These are phyloP conservation scores for Xylaria grammica DNA, from an alignment of 495 filamentous ascomycete species.

Conservation along the genomic window DNA sequence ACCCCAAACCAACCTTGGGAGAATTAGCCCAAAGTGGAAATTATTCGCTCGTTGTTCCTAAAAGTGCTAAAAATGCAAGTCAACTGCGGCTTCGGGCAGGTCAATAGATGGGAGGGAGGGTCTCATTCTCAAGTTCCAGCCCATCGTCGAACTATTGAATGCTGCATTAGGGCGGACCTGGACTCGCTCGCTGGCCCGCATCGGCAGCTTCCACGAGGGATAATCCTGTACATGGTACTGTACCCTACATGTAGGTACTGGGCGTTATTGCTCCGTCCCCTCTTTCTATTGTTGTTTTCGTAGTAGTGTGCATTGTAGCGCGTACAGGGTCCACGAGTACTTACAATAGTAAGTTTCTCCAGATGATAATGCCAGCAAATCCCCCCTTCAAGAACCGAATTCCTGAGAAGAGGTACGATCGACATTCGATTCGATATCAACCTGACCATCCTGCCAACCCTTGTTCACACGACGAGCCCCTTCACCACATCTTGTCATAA, in stretches of 20 bases:
- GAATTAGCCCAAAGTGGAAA: conserved; percentile 18
- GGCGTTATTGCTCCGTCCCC: conserved; percentile 22
- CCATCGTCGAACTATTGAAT: conserved; percentile 26
- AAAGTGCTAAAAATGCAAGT: conserved; percentile 21
- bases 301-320: conserved; percentile 12
- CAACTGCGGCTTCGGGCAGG: conserved; percentile 22
- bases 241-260: neutral
- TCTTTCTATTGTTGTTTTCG: conserved; percentile 21
- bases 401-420: conserved; percentile 22
- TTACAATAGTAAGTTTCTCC: conserved; percentile 11
- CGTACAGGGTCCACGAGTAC: conserved; percentile 21
- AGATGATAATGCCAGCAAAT: conserved; percentile 27
- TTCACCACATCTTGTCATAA: conserved; percentile 6
- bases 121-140: conserved; percentile 23
- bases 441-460: conserved; percentile 15
- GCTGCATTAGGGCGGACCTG: conserved; percentile 27
- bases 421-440: conserved; percentile 23
- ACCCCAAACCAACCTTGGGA: neutral
- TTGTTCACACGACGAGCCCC: neutral
- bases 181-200: conserved; percentile 24
- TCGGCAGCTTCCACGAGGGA: conserved; percentile 26
- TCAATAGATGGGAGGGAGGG: conserved; percentile 19
- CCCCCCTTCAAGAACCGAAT: conserved; percentile 4
- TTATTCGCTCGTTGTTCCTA: conserved; percentile 12
- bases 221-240: neutral